Conservation (phyloP, 2,329 filamentous ascomycete species). For the Epichloe festucae region DNA sequence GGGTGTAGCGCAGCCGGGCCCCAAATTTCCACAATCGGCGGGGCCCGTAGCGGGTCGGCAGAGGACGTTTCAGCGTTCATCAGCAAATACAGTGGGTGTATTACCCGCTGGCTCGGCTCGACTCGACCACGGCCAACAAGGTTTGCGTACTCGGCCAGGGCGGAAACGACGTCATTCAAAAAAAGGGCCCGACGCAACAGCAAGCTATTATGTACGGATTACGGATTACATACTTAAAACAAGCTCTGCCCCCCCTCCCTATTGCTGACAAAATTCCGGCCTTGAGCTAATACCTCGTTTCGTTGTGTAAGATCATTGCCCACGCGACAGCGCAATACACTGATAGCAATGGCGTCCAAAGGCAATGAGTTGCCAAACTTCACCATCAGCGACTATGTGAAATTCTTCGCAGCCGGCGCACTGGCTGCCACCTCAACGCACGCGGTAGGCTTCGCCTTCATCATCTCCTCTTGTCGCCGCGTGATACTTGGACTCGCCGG, state of each 20-base stretch:
- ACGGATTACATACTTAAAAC: background rate
- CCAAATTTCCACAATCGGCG: background rate
- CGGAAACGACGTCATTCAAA: slow-evolving; percentile 10
- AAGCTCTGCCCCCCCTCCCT: background rate
- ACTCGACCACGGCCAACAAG: background rate
- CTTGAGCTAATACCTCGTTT: background rate
- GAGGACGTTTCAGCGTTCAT: background rate
- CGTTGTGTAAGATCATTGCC: background rate
- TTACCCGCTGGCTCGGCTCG: background rate
- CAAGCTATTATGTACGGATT: no score
- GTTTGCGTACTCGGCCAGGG: slow-evolving; percentile 1
- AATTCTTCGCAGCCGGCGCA: slow-evolving; percentile 40
- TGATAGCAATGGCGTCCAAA: slow-evolving; percentile 13
- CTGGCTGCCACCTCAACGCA: slow-evolving; percentile 39
- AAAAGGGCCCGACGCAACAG: background rate
- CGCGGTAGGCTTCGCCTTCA: slow-evolving; percentile 24
- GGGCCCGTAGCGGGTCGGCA: background rate
- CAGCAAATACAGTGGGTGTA: no score
- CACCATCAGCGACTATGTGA: slow-evolving; percentile 30
- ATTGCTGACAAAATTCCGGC: background rate
- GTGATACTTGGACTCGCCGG: background rate
- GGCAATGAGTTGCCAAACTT: slow-evolving; percentile 26
- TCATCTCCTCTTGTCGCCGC: background rate
- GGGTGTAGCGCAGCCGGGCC: background rate
- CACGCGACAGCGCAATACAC: background rate